Percentiles rank a stretch among this genome's conserved stretches.
These are phyloP conservation scores for Neckera pumila DNA, from an alignment of 225 moss, liverwort and hornwort species.

Conservation along the genomic window DNA sequence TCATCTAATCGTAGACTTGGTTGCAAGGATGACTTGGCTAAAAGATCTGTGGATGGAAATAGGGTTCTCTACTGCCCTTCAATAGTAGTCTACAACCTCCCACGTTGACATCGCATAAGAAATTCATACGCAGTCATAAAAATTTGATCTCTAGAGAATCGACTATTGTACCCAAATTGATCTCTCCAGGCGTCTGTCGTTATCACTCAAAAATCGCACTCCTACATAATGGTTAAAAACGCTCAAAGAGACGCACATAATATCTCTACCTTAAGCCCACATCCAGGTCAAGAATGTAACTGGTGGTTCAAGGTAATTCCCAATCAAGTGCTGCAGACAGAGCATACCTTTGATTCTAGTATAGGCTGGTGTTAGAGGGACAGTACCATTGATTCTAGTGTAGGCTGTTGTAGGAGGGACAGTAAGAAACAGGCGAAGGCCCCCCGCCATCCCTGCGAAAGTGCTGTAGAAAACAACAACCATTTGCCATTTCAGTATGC, in stretches of 20 bases:
- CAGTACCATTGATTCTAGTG: conserved; percentile 10
- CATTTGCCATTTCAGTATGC: neutral
- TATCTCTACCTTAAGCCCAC: neutral
- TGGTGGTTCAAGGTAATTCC: neutral
- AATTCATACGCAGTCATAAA: neutral
- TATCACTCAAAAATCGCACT: neutral
- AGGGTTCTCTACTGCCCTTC: neutral
- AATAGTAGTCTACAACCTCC: neutral
- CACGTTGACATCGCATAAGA: neutral
- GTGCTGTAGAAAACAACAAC: conserved; percentile 5
- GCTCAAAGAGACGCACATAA: neutral
- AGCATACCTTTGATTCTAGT: conserved; percentile 12
- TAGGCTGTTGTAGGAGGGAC: conserved; percentile 10
- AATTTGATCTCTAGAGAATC: neutral
- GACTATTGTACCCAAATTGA: neutral
- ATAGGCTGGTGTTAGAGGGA: neutral
- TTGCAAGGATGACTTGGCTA: neutral
- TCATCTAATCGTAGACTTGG: neutral
- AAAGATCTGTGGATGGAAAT: neutral
- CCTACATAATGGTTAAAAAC: neutral
- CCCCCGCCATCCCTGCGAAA: conserved; percentile 20
- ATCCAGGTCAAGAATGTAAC: neutral
- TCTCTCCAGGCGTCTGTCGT: neutral
- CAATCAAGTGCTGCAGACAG: neutral
- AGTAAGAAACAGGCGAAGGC: conserved; percentile 28